Percentiles rank a stretch among this genome's conserved stretches.
phyloP scores from a whole-genome alignment of 2,329 filamentous ascomycete species.

The Ceratocystis lukuohia region DNA sequence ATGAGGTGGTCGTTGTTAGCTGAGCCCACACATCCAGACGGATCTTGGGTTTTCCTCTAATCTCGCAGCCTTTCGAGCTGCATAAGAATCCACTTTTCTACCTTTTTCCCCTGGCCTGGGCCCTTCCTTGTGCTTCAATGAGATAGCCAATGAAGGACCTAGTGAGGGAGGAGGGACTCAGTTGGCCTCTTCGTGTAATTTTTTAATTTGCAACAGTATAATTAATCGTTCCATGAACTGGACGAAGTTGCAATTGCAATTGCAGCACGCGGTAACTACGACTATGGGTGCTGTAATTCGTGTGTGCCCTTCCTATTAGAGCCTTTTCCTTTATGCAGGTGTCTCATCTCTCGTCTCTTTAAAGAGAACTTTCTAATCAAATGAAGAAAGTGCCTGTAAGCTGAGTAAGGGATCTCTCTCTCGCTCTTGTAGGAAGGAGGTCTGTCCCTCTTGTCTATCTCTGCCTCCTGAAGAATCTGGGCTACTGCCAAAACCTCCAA shows the following conservation, averaged over 20 bases:
- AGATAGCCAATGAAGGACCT: not conserved
- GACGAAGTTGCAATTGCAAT: no score
- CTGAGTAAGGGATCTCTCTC: not conserved
- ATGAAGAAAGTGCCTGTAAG: not conserved
- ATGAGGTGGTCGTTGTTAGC: not conserved
- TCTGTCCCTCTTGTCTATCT: no score
- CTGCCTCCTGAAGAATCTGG: not conserved
- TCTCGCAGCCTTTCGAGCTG: slow-evolving; percentile 11
- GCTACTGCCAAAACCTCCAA: not conserved
- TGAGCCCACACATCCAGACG: slow-evolving; percentile 2
- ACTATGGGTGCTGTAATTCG: no score
- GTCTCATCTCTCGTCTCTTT: no score
- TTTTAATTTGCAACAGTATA: not conserved
- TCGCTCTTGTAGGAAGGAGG: not conserved
- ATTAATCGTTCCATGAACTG: not conserved
- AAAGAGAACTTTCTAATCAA: no score
- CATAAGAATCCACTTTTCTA: slow-evolving; percentile 5
- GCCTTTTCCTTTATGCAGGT: no score
- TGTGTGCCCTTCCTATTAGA: no score
- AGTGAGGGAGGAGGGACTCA: no score
- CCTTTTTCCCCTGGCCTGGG: slow-evolving; percentile 4
- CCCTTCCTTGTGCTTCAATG: not conserved
- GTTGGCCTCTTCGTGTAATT: not conserved
- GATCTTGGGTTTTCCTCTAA: slow-evolving; percentile 9
- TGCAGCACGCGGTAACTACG: no score